Conservation (phyloP, 208 protist species). For the Paratrypanosoma confusum region DNA sequence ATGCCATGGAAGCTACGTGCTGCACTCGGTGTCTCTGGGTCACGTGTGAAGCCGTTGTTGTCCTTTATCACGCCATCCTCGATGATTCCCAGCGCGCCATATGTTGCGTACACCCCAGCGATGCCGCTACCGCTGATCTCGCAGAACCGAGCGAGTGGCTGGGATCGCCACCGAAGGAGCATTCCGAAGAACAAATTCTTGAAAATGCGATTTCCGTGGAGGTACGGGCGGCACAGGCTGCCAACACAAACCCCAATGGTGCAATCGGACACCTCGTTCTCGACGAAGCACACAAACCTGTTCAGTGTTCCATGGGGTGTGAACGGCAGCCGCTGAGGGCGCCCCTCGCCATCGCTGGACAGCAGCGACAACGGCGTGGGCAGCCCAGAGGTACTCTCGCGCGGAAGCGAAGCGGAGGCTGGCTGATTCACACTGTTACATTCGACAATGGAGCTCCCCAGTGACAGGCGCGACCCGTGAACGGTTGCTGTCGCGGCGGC, state of each 20-base stretch:
- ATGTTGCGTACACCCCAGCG: constrained; percentile 61
- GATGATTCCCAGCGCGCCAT: constrained; percentile 51
- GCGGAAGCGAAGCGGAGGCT: no score
- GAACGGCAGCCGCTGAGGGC: no score
- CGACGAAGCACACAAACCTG: constrained; percentile 59
- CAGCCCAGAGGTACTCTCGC: no score
- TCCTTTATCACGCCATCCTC: constrained; percentile 17
- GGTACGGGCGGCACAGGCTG: constrained; percentile 59
- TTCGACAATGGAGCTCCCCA: no score
- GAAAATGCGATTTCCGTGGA: constrained; percentile 47
- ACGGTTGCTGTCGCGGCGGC: no score
- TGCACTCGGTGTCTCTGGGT: constrained; percentile 17
- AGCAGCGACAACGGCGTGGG: no score
- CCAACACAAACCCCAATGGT: constrained; percentile 63
- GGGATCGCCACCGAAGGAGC: constrained; percentile 55
- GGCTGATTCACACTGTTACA: no score
- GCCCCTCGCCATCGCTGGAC: no score
- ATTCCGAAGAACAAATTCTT: constrained; percentile 79
- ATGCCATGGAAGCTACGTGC: constrained; percentile 33
- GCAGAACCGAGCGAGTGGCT: constrained; percentile 40
- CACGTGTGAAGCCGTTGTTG: constrained; percentile 71
- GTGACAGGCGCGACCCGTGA: no score
- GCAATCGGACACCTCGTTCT: constrained; percentile 60
- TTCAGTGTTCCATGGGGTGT: no score
- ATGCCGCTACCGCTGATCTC: constrained; percentile 60